Conservation (phyloP, 108 stramenopile species). For the Cyclostephanos tholiformis region DNA sequence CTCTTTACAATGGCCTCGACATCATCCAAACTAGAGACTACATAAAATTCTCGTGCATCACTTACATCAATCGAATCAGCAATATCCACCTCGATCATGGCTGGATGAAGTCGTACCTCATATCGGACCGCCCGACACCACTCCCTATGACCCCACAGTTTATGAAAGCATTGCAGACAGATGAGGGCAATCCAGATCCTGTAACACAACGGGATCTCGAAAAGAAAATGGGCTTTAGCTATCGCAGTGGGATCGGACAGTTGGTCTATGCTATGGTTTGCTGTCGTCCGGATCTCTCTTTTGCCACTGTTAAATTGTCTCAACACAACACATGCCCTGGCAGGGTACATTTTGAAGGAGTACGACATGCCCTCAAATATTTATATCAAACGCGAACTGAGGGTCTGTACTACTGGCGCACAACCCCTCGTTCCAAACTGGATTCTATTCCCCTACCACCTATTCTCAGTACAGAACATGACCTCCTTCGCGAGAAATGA, state of each 20-base stretch:
- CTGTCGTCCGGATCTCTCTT: background rate
- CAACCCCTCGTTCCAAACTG: slow-evolving; percentile 3
- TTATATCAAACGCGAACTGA: background rate
- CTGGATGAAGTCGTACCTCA: too few species aligned
- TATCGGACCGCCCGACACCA: too few species aligned
- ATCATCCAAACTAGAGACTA: background rate
- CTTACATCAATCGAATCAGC: background rate
- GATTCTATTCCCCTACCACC: background rate
- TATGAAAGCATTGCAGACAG: background rate
- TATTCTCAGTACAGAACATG: background rate
- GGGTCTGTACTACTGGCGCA: slow-evolving; percentile 22
- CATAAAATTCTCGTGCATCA: background rate
- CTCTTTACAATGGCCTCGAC: background rate
- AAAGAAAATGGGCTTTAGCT: background rate
- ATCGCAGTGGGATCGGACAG: background rate
- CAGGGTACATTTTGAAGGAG: background rate
- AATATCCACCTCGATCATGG: background rate
- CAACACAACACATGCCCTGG: background rate
- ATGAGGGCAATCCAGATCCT: background rate
- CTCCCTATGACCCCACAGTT: background rate
- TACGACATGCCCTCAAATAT: background rate
- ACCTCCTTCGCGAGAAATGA: background rate
- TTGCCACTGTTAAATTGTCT: slow-evolving; percentile 15
- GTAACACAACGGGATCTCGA: background rate
- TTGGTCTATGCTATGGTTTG: too few species aligned